These are phyloP conservation scores for Hemerocallis citrina DNA, from an alignment of 106 monocot species.

Conservation along the genomic window DNA sequence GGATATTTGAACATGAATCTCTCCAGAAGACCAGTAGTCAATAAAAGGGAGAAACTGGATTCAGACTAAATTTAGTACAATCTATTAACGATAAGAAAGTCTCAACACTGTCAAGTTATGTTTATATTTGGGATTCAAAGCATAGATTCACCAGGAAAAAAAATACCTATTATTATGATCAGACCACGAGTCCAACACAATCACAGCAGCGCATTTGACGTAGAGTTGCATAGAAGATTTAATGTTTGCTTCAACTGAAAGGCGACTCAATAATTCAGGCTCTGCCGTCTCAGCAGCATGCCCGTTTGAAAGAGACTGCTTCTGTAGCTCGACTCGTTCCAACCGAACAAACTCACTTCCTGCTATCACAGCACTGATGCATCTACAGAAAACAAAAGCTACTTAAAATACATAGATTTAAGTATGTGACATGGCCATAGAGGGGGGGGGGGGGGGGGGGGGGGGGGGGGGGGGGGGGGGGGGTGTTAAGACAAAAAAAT, in stretches of 20 bases:
- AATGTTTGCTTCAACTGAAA: conserved; percentile 62
- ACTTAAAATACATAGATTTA: too few species aligned
- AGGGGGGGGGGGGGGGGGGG: too few species aligned
- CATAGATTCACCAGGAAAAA: neutral
- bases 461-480: too few species aligned
- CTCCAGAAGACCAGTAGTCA: too few species aligned
- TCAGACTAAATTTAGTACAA: too few species aligned
- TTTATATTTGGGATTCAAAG: neutral
- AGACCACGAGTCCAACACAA: conserved; percentile 69
- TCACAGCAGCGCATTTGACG: conserved; percentile 61
- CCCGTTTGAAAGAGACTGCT: conserved; percentile 53
- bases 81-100: too few species aligned
- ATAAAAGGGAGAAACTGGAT: too few species aligned
- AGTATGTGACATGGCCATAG: too few species aligned
- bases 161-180: conserved; percentile 71
- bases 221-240: conserved; percentile 85
- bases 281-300: conserved; percentile 34
- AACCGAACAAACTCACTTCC: conserved; percentile 63
- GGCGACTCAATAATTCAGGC: conserved; percentile 43
- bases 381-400: conserved; percentile 30
- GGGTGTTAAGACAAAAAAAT: too few species aligned
- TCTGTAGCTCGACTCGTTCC: conserved; percentile 51
- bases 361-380: conserved; percentile 73
- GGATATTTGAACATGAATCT: too few species aligned
- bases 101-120: too few species aligned